Evolutionary conservation across 371 early-diverging fungal species (phyloP), one percentile per base, ranked within the genome.

Genomic region (Rhizomucor miehei): DNA sequence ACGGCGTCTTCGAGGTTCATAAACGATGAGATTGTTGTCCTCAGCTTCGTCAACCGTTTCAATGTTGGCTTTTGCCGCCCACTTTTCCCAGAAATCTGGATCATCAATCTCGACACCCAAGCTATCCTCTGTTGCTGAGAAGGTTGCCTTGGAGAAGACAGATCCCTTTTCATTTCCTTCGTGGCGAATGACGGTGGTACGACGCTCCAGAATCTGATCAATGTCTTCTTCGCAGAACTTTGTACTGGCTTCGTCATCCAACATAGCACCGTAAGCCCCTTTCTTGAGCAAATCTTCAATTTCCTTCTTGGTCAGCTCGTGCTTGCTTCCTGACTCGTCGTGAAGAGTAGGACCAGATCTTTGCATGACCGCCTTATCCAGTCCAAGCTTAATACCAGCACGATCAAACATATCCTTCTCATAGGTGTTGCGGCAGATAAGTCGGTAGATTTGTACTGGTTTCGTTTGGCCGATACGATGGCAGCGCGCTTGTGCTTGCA

Each of bases 41-140:
- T 75, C 79, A 3, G 67, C 72, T 9, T 65, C 60, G 9, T 88
- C 86, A 9, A 74, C 79, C 3, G 83, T 65, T 40, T 90, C 81
- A 29, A 93, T 75, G 34, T 89, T 77, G 34, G 92, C 92, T 50
- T 85, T 85, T 37, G 87, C 79, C 0, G 97, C 93, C 76, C 95
- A 89, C 69, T 95, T 96, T 61, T 95, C 95, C 99, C 99, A 98
- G 71, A 98, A 98, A 55, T 93, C 84, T 2, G 99, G 97, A 70
- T 98, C 99, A 54, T 98, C 90, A 4, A 98, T 75, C 50, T 95
- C 95, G 0, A 93, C 85, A 36, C 65, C 70, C 6, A 59, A 48
- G 48, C 80, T 79, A 41, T 65, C 73, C 17, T 76, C 75, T 5
- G 79, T 66, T 44, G 79, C 77, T 19, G 89, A 52, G 59, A 98